Percentiles rank a stretch among this genome's conserved stretches.
These are phyloP conservation scores for Cadophora luteo-olivacea DNA, from an alignment of 2,329 filamentous ascomycete genomes.

Conservation along the genomic window DNA sequence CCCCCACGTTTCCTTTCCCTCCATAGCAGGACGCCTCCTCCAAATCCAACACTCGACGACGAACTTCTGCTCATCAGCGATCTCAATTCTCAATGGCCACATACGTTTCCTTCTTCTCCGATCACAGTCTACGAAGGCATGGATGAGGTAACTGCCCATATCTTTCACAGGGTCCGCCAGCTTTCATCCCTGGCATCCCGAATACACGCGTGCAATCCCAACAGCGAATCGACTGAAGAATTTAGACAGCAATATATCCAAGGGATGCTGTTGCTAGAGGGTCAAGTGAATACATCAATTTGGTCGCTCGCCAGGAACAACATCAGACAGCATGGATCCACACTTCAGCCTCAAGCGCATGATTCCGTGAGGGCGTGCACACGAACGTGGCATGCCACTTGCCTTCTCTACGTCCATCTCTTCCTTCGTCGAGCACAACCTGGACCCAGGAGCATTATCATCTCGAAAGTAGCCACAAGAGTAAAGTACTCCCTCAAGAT, in stretches of 20 bases:
- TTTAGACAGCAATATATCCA: slow-evolving; percentile 5
- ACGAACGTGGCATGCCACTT: slow-evolving; percentile 17
- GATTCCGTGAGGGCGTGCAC: slow-evolving; percentile 12
- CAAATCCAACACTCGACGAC: slow-evolving; percentile 8
- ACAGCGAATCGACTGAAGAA: background rate
- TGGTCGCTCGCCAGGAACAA: slow-evolving; percentile 19
- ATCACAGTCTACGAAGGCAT: slow-evolving; percentile 16
- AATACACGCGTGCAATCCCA: background rate
- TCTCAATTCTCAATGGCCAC: slow-evolving; percentile 12
- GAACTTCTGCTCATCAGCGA: slow-evolving; percentile 5
- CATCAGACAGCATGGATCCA: slow-evolving; percentile 6
- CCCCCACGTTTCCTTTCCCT: slow-evolving; percentile 14
- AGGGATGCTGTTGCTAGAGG: slow-evolving; percentile 15
- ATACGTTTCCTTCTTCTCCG: background rate
- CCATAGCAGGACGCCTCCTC: background rate
- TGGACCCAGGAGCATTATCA: slow-evolving; percentile 1
- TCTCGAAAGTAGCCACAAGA: slow-evolving; percentile 17
- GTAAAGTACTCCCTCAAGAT: slow-evolving; percentile 8
- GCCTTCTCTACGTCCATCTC: slow-evolving; percentile 21
- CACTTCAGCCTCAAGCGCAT: background rate
- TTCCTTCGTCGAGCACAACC: slow-evolving; percentile 13
- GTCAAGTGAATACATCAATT: slow-evolving; percentile 19
- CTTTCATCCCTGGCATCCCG: slow-evolving; percentile 12
- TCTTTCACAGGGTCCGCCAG: slow-evolving; percentile 20
- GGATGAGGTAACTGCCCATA: slow-evolving; percentile 1